phyloP scores from a whole-genome alignment of 805 yeast species.

The Ogataea trehaloabstinens region DNA sequence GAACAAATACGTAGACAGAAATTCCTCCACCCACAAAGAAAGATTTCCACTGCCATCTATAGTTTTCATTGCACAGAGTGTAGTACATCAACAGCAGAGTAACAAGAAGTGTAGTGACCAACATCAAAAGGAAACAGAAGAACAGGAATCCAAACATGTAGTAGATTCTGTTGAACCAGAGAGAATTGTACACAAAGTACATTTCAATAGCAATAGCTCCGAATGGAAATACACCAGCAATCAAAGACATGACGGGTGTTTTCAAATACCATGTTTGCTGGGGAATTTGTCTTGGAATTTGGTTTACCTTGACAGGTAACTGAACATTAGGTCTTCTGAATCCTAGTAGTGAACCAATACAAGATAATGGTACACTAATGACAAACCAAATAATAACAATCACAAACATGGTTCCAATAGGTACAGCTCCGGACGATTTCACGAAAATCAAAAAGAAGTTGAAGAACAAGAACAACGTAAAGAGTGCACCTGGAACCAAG shows the following conservation, averaged over 20 bases:
- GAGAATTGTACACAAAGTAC: constrained; percentile 84
- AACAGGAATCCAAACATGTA: constrained; percentile 98
- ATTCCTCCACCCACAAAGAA: constrained; percentile 87
- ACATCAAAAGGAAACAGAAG: constrained; percentile 81
- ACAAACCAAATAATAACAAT: constrained; percentile 81
- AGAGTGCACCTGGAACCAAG: constrained; percentile 78
- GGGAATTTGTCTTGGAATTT: constrained; percentile 95
- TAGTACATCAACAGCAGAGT: constrained; percentile 80
- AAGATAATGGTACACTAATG: constrained; percentile 80
- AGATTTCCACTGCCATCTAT: constrained; percentile 97
- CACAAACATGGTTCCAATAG: constrained; percentile 83
- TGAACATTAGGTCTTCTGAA: constrained; percentile 47
- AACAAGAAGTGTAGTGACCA: constrained; percentile 75
- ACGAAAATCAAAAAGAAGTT: constrained; percentile 79
- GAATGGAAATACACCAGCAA: constrained; percentile 91
- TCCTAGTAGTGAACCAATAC: constrained; percentile 78
- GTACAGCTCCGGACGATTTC: constrained; percentile 91
- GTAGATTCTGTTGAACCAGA: constrained; percentile 91
- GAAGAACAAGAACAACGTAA: constrained; percentile 60
- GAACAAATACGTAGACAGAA: constrained; percentile 77
- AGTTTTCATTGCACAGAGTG: constrained; percentile 84
- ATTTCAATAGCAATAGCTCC: constrained; percentile 93
- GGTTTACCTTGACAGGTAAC: constrained; percentile 84
- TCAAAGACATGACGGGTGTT: constrained; percentile 61
- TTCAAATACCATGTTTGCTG: constrained; percentile 81